Percentiles rank a stretch among this genome's conserved stretches.
Conservation (phyloP, 208 protist genomes). For the Leishmania tropica region DNA sequence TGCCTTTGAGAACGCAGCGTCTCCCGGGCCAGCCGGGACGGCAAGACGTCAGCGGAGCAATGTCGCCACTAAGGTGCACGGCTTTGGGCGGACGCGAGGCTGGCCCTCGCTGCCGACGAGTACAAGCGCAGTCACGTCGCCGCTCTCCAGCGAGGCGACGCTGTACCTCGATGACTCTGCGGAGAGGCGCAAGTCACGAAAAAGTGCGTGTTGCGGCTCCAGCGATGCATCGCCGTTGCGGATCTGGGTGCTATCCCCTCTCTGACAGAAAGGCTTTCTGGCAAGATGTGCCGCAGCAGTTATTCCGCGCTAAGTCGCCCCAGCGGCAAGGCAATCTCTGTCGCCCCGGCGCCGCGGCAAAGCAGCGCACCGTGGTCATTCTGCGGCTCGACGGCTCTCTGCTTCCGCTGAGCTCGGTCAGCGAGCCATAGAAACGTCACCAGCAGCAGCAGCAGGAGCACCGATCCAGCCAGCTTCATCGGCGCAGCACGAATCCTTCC, state of each 20-base stretch:
- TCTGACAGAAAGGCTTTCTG: background rate
- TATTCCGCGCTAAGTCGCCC: background rate
- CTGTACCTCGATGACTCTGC: background rate
- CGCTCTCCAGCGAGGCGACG: background rate
- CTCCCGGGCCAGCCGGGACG: background rate
- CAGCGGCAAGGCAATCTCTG: background rate
- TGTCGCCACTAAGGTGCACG: background rate
- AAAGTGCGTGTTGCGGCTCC: background rate
- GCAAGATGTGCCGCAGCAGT: background rate
- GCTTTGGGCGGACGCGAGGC: background rate
- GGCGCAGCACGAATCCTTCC: background rate
- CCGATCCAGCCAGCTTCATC: background rate
- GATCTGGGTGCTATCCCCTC: background rate
- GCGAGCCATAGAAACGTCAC: background rate
- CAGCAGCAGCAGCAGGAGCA: background rate
- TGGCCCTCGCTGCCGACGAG: background rate
- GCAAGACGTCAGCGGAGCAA: background rate
- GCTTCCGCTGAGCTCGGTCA: background rate
- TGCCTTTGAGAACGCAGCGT: background rate
- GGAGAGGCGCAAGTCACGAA: background rate
- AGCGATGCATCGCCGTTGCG: background rate
- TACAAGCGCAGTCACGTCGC: slow-evolving; percentile 1
- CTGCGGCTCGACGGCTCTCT: background rate
- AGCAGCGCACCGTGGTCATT: background rate
- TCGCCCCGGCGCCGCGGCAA: background rate